Evolutionary conservation across 768 basidiomycete species (phyloP).

Genomic region (Crepidotus variabilis): DNA sequence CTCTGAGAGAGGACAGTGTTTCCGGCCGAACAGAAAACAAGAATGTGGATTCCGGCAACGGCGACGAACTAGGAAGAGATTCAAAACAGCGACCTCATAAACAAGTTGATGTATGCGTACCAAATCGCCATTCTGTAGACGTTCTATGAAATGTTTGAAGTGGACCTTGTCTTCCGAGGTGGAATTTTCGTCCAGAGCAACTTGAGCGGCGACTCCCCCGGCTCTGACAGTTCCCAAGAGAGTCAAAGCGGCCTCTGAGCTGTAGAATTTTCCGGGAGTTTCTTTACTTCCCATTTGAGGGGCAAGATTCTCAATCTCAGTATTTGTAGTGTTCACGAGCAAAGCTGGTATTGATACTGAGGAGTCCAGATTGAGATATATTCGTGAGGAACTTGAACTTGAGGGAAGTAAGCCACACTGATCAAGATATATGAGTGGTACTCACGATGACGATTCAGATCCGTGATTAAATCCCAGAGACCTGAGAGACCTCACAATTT

Average conservation of each 20-base stretch:
- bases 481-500: constrained; percentile 19
- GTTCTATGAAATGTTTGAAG: constrained; percentile 46
- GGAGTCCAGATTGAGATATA: constrained; percentile 48
- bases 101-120: constrained; percentile 30
- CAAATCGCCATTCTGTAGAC: constrained; percentile 49
- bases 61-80: constrained; percentile 47
- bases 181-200: constrained; percentile 35
- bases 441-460: constrained; percentile 25
- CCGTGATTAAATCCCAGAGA: constrained; percentile 29
- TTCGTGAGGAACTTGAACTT: constrained; percentile 27
- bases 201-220: constrained; percentile 46
- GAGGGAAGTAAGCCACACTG: not conserved
- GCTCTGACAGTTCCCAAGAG: constrained; percentile 52
- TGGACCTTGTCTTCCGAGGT: constrained; percentile 38
- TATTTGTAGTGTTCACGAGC: constrained; percentile 35
- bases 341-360: constrained; percentile 47
- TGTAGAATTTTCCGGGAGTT: constrained; percentile 62
- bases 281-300: constrained; percentile 37
- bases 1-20: constrained; percentile 41
- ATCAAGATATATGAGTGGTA: not conserved
- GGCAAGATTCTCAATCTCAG: constrained; percentile 25
- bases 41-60: constrained; percentile 45
- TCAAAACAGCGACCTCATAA: not conserved
- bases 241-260: constrained; percentile 37
- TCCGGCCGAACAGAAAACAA: constrained; percentile 57